Conservation (phyloP, 352 stramenopile species). For the Pythium dissimile region DNA sequence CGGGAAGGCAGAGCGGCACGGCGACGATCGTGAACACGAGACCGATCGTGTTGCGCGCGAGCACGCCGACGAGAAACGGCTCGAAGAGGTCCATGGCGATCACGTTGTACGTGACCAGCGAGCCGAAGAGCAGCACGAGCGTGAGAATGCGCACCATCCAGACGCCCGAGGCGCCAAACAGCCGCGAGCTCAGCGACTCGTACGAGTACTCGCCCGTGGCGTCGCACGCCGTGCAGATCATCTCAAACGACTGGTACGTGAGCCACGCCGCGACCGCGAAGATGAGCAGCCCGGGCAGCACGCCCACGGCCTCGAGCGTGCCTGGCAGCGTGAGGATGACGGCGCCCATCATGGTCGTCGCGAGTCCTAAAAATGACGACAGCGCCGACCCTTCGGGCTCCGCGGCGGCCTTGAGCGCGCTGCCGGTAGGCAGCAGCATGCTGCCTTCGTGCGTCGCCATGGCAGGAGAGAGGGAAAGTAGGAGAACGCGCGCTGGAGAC, state of each 20-base stretch:
- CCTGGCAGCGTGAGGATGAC: slow-evolving; percentile 72
- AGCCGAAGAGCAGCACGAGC: slow-evolving; percentile 72
- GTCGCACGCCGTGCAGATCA: slow-evolving; percentile 63
- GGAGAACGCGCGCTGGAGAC: no score
- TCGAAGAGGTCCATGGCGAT: slow-evolving; percentile 85
- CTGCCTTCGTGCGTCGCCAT: slow-evolving; percentile 14
- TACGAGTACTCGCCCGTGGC: slow-evolving; percentile 69
- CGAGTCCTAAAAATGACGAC: slow-evolving; percentile 73
- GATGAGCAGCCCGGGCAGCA: slow-evolving; percentile 47
- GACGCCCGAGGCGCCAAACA: slow-evolving; percentile 62
- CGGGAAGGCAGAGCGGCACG: slow-evolving; percentile 75
- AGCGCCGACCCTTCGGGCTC: slow-evolving; percentile 46
- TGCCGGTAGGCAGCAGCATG: slow-evolving; percentile 14
- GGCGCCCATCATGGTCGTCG: slow-evolving; percentile 83
- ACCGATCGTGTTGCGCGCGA: slow-evolving; percentile 62
- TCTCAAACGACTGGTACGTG: slow-evolving; percentile 70
- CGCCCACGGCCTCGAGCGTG: slow-evolving; percentile 54
- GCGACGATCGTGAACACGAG: slow-evolving; percentile 59
- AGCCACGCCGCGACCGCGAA: slow-evolving; percentile 54
- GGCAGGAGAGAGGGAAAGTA: not conserved
- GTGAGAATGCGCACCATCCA: slow-evolving; percentile 74
- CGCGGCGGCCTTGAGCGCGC: slow-evolving; percentile 1
- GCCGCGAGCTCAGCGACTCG: slow-evolving; percentile 72
- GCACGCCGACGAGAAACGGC: slow-evolving; percentile 52
- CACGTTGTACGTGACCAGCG: slow-evolving; percentile 81